These are phyloP conservation scores for Forsythia viridissima DNA, from an alignment of 257 asterid species.

Conservation along the genomic window DNA sequence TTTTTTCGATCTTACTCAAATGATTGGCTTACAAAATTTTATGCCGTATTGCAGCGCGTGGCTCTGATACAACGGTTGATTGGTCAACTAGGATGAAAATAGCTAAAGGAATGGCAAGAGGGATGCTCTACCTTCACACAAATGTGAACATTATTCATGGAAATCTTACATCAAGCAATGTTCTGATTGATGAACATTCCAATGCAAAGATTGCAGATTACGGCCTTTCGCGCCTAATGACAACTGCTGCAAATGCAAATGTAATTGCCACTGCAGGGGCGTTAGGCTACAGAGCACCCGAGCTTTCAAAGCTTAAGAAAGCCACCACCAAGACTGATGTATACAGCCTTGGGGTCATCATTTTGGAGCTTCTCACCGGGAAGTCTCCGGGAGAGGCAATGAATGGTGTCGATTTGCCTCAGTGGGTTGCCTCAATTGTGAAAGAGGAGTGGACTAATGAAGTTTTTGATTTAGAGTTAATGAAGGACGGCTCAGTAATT, in stretches of 20 bases:
- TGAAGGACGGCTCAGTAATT: slow-evolving; percentile 82
- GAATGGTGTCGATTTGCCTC: slow-evolving; percentile 81
- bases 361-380: slow-evolving; percentile 86
- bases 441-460: slow-evolving; percentile 99
- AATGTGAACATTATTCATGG: slow-evolving; percentile 77
- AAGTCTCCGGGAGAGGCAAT: slow-evolving; percentile 85
- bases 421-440: slow-evolving; percentile 95
- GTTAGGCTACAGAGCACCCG: slow-evolving; percentile 92
- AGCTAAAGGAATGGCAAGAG: slow-evolving; percentile 78
- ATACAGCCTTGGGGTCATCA: slow-evolving; percentile 87
- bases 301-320: slow-evolving; percentile 85
- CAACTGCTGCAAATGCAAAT: slow-evolving; percentile 83
- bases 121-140: slow-evolving; percentile 77
- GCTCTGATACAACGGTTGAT: slow-evolving; percentile 70
- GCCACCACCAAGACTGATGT: slow-evolving; percentile 88
- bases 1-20: neutral
- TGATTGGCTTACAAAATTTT: neutral
- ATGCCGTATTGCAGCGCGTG: slow-evolving; percentile 56
- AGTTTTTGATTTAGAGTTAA: slow-evolving; percentile 84
- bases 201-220: slow-evolving; percentile 78
- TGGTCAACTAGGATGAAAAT: slow-evolving; percentile 86
- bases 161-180: slow-evolving; percentile 88
- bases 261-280: slow-evolving; percentile 94
- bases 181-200: slow-evolving; percentile 66
- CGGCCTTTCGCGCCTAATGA: slow-evolving; percentile 86